Base-by-base conservation (phyloP, 768 basidiomycete genomes). In the Auricularia sp. region DNA sequence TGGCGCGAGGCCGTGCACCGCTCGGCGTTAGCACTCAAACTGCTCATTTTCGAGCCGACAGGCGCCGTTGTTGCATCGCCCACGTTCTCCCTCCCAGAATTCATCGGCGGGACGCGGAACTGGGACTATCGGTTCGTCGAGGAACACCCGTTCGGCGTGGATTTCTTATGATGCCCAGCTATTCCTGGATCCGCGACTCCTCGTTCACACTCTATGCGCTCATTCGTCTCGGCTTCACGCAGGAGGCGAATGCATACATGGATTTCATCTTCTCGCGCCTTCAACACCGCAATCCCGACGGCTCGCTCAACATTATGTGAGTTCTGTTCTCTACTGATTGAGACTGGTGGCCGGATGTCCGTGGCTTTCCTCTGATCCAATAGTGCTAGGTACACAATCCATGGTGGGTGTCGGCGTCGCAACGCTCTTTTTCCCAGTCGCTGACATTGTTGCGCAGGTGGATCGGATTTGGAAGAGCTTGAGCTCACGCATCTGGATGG, bases 1-100 rank as follows among this genome's bases (percentile, higher is more conserved):
- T 99, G 97, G 97, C 89, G 95, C 70, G 97, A 99, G 74, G 87
- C 90, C 2, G 94, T 98, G 4, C 85, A 93, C 71, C 85, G 95
- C 29, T 94, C 92, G 65, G 96, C 94, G 1, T 80, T 98, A n/a
- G 92, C 94, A 0, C 79, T 98, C 67, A 98, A 98, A 76, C 81
- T 97, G 65, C 80, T 98, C 67, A 94, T 94, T 56, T 98, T 84
- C 70, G 94, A 96, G 72, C 94, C 94, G 1, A 97, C 92, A 1
- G 92, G 94, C 29, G 94, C 95, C 1, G 89, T 97, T 61, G 89
- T 98, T 7, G 96, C 96, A 0, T 94, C 92, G 67, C 94, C 96
- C 0, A 98, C 95, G 0, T 98, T 98, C 76, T 92, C 91, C 67
- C 77, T 98, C 11, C 95, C 95, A 0, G 95, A 97, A 72, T 89